Conservation (phyloP, 768 basidiomycete species). For the Fibroporia radiculosa region DNA sequence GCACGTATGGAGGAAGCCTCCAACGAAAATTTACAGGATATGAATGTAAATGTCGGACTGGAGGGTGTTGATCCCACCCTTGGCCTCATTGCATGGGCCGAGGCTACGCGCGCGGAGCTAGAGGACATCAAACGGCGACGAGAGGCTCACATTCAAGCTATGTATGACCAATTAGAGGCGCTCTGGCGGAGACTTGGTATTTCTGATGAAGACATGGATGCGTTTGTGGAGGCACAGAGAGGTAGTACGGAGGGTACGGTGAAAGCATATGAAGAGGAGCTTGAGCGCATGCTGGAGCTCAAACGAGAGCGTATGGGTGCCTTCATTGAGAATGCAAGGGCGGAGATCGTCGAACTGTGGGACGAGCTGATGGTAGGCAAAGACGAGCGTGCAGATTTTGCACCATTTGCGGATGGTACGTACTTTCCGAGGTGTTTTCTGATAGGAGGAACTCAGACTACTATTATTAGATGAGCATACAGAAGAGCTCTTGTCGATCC, state of each 20-base stretch:
- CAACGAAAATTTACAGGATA: slow-evolving; percentile 35
- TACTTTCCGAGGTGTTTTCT: slow-evolving; percentile 14
- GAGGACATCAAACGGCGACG: slow-evolving; percentile 67
- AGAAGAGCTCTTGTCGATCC: slow-evolving; percentile 77
- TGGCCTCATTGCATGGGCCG: slow-evolving; percentile 68
- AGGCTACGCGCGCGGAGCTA: slow-evolving; percentile 46
- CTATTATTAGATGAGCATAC: slow-evolving; percentile 68
- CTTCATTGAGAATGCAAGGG: slow-evolving; percentile 76
- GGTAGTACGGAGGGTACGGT: slow-evolving; percentile 77
- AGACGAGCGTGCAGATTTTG: slow-evolving; percentile 74
- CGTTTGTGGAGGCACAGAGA: slow-evolving; percentile 82
- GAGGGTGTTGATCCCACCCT: slow-evolving; percentile 74
- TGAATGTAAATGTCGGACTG: slow-evolving; percentile 41
- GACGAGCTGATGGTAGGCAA: slow-evolving; percentile 81
- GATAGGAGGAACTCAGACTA: not conserved
- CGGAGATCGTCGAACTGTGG: slow-evolving; percentile 78
- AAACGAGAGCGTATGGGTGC: slow-evolving; percentile 82
- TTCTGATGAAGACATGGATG: slow-evolving; percentile 72
- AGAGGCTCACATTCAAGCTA: slow-evolving; percentile 80
- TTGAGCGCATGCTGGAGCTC: slow-evolving; percentile 83
- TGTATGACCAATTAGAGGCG: slow-evolving; percentile 90
- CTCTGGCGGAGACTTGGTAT: slow-evolving; percentile 88
- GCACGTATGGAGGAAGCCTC: slow-evolving; percentile 52
- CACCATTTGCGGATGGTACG: slow-evolving; percentile 77
- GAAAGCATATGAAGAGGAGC: slow-evolving; percentile 79